Evolutionary conservation across 306 rosid genomes (phyloP), one percentile per base, ranked within the genome.

Genomic region (Urtica urens): DNA sequence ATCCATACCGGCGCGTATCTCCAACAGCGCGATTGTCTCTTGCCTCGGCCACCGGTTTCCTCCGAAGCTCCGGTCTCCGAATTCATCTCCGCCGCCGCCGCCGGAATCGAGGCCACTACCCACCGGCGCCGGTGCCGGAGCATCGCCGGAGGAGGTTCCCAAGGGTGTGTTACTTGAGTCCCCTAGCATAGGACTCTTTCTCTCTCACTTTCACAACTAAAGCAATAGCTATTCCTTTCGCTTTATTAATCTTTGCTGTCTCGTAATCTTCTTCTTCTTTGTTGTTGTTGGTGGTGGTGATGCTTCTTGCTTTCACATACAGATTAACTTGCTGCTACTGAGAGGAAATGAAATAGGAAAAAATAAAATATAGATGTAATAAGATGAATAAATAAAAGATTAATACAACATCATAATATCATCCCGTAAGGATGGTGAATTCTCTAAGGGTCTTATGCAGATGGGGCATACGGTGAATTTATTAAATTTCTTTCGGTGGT

Each of bases 1-100:
- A 61, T 75, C 99, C 99, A 92, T 92, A 18, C 85, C 99, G n/a
- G 95, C 79, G 46, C 99, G 70, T 62, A 92, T 85, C 68, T 82
- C 76, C 72, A 92, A 48, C 58, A 92, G 76, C 10, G 93, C 94
- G 51, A 92, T 44, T 27, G 96, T 92, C 42, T 92, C 99, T 42
- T 73, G 93, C 8, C 87, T 65, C 5, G 99, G 99, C 99, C 99
- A 92, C 39, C 96, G 69, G 64, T 79, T 85, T 0, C 96, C 99
- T 2, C 93, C 96, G 31, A 70, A 79, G 60, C 76, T 81, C 43
- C 71, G 62, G 42, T 81, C 95, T 23, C 82, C 78, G 8, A 65
- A 81, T 23, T 77, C 87, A 0, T 60, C 67, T 13, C 38, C 66
- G 3, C 53, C 70, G 0, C 42, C 66, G 0, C 48, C 51, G 13